Conservation (phyloP, 208 protist species). For the Leishmania tropica region DNA sequence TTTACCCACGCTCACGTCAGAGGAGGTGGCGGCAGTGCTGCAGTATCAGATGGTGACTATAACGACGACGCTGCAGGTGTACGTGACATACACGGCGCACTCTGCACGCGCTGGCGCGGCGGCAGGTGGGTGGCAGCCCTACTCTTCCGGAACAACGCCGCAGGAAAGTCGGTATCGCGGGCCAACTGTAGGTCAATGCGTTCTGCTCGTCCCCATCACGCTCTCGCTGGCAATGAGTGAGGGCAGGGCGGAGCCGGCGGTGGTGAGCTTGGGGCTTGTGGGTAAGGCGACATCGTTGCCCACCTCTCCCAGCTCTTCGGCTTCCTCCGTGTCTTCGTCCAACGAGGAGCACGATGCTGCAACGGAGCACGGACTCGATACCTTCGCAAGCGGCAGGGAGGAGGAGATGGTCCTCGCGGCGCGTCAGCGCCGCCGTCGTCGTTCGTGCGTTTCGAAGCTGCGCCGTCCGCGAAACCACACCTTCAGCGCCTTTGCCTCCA, state of each 20-base stretch:
- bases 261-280: slow-evolving; percentile 45
- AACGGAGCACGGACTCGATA: not conserved
- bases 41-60: slow-evolving; percentile 53
- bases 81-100: slow-evolving; percentile 57
- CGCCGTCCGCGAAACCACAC: slow-evolving; percentile 25
- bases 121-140: slow-evolving; percentile 11
- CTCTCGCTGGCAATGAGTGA: slow-evolving; percentile 66
- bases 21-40: slow-evolving; percentile 41
- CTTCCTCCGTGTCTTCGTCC: slow-evolving; percentile 7
- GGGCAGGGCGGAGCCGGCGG: slow-evolving; percentile 48
- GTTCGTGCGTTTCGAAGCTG: slow-evolving; percentile 16
- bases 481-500: slow-evolving; percentile 17
- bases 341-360: slow-evolving; percentile 15
- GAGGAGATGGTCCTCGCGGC: slow-evolving; percentile 21
- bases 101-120: slow-evolving; percentile 13
- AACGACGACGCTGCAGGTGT: slow-evolving; percentile 44
- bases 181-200: slow-evolving; percentile 39
- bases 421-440: slow-evolving; percentile 22
- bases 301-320: slow-evolving; percentile 12
- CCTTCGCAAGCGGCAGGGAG: slow-evolving; percentile 3
- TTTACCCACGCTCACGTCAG: slow-evolving; percentile 41
- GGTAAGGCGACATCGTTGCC: slow-evolving; percentile 16
- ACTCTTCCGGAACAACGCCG: slow-evolving; percentile 14
- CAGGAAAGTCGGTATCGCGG: slow-evolving; percentile 29
- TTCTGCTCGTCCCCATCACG: slow-evolving; percentile 47